A percentile compares a stretch with the other conserved stretches of the same genome.
Conservation (phyloP, 1,284 basidiomycete species). For the Limonomyces culmigenus region DNA sequence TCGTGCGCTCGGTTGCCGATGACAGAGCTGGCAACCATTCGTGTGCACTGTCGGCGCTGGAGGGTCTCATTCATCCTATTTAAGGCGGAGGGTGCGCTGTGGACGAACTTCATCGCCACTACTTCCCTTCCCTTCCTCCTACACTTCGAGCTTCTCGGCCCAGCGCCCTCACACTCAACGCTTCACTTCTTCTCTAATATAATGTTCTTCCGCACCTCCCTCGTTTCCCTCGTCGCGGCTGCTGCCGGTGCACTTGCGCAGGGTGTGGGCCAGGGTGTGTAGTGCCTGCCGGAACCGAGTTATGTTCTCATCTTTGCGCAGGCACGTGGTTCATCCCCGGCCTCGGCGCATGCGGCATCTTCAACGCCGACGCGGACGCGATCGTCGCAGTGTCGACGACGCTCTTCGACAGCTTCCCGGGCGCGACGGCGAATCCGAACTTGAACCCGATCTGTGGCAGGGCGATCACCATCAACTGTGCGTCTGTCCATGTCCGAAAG, state of each 20-base stretch:
- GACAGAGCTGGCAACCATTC: too few species aligned
- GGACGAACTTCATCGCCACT: too few species aligned
- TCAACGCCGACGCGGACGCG: conserved; percentile 11
- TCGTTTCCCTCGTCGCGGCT: conserved; percentile 5
- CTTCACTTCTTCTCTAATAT: too few species aligned
- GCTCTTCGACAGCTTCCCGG: conserved; percentile 10
- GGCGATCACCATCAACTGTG: conserved; percentile 10
- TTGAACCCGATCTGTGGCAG: conserved; percentile 12
- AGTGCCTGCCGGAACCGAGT: neutral
- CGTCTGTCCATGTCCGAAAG: conserved; percentile 1
- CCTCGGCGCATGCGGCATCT: conserved; percentile 15
- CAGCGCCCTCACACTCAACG: too few species aligned
- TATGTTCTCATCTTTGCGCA: neutral
- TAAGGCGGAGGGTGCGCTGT: too few species aligned
- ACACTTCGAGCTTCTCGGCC: too few species aligned
- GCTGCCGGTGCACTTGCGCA: conserved; percentile 16
- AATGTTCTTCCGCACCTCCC: conserved; percentile 3
- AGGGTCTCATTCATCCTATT: too few species aligned
- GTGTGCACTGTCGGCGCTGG: too few species aligned
- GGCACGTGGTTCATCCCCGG: conserved; percentile 12
- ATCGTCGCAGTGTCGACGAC: conserved; percentile 14
- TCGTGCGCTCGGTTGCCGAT: too few species aligned
- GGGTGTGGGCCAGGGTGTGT: conserved; percentile 13
- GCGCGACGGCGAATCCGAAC: conserved; percentile 10
- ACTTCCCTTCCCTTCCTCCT: too few species aligned